Evolutionary conservation across 257 asterid species (phyloP), one percentile per base, ranked within the genome.

Genomic region (Ajuga chamaepitys): DNA sequence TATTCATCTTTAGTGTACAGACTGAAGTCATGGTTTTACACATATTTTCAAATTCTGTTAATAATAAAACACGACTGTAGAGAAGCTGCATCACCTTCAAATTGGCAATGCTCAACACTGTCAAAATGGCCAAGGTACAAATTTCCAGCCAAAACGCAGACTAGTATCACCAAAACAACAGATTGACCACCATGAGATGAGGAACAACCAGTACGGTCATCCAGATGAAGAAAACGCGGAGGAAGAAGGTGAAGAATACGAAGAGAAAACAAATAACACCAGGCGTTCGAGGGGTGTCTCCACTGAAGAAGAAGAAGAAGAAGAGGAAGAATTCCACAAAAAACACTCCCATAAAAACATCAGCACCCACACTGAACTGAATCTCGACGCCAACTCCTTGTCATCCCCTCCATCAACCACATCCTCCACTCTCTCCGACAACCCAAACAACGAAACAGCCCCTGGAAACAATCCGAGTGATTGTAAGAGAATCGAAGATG

Each of bases 361-460:
- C 34, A 62, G 50, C 55, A 30, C 72, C 20, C 68, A 61, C 6
- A 57, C 77, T 0, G 87, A 84, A 30, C 48, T 81, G 0, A 68
- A 62, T 24, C 68, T 70, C 9, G 80, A 68, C 8, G 52, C 72
- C 9, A 74, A 55, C 28, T 57, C 72, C 1, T 70, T 53, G 32
- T 75, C 87, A 0, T 77, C 93, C 26, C 86, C 89, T 1, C 95
- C 96, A 1, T 88, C 95, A 0, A 59, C 96, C 50, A 70, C 86
- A 1, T 84, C 95, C 3, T 89, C 96, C 32, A 76, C 84, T 1
- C 75, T 50, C 42, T 85, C 96, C 13, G 93, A 90, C 68, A 86
- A 77, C 57, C 70, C 80, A 0, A 51, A 9, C 21, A 40, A 13
- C 17, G 61, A 61, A 1, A 25, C n/a, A 34, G 8, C 63, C 25